Conservation (phyloP, 1,139 yeast genomes). For the Taphrina betulina region DNA sequence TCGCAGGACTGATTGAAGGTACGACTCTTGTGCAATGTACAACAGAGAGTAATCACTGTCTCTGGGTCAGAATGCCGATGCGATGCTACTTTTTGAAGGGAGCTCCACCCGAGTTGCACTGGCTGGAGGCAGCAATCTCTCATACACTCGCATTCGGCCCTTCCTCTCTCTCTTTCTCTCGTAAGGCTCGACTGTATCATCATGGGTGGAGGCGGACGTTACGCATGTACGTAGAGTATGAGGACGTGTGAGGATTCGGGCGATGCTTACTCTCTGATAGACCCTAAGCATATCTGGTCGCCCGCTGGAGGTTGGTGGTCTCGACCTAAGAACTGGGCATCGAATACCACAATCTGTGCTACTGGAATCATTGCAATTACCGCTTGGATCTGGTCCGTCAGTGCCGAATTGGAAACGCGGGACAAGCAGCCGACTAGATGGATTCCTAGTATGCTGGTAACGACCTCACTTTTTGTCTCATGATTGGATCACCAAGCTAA, state of each 20-base stretch:
- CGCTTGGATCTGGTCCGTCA: conserved; percentile 29
- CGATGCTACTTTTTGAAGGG: not conserved
- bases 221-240: conserved; percentile 9
- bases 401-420: conserved; percentile 29
- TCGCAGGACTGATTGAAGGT: no score
- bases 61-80: no score
- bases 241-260: not conserved
- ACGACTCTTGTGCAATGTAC: no score
- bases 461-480: not conserved
- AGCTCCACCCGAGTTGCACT: no score
- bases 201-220: conserved; percentile 20
- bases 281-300: conserved; percentile 39
- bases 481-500: no score
- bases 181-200: not conserved
- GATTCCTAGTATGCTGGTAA: conserved; percentile 31
- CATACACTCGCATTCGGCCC: no score
- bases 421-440: conserved; percentile 31
- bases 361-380: conserved; percentile 24
- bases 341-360: conserved; percentile 42
- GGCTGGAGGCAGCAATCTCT: no score
- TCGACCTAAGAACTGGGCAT: conserved; percentile 49
- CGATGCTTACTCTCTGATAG: not conserved
- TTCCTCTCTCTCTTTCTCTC: not conserved
- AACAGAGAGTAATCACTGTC: no score
- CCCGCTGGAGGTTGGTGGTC: conserved; percentile 48